phyloP scores from a whole-genome alignment of 2,329 filamentous ascomycete genomes.

The Penicillium capsulatum region DNA sequence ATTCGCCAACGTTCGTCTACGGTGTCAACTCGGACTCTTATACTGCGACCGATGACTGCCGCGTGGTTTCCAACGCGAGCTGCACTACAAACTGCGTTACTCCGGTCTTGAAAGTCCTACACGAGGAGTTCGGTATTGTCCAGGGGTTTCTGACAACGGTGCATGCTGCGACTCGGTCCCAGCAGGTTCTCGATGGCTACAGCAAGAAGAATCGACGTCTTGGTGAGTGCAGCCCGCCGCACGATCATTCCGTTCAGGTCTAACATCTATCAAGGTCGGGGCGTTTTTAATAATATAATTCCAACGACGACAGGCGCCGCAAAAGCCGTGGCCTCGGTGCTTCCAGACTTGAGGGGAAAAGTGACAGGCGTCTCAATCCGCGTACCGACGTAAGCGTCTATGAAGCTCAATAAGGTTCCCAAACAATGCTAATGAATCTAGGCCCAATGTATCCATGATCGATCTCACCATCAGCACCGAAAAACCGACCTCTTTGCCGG shows the following conservation, averaged over 20 bases:
- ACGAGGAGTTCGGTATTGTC: constrained; percentile 28
- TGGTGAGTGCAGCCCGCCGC: too few species aligned
- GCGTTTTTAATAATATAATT: constrained; percentile 93
- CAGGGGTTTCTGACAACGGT: constrained; percentile 33
- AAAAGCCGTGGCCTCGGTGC: constrained; percentile 95
- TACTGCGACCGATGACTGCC: constrained; percentile 17
- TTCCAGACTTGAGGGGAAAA: constrained; percentile 88
- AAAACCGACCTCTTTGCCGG: constrained; percentile 56
- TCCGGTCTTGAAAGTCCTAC: constrained; percentile 30
- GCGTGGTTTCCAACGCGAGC: constrained; percentile 30
- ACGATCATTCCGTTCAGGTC: too few species aligned
- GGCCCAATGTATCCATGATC: constrained; percentile 86
- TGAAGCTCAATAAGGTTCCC: not conserved
- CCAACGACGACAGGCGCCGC: constrained; percentile 90
- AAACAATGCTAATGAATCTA: too few species aligned
- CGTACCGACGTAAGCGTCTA: constrained; percentile 63
- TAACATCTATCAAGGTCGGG: constrained; percentile 57
- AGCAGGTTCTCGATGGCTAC: constrained; percentile 34
- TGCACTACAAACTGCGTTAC: constrained; percentile 36
- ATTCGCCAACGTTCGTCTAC: constrained; percentile 63
- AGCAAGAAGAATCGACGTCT: constrained; percentile 34
- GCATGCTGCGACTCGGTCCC: constrained; percentile 30
- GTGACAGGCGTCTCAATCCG: constrained; percentile 94
- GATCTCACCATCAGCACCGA: constrained; percentile 83
- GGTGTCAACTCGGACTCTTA: constrained; percentile 31